Conservation (phyloP, 768 basidiomycete species). For the Clathrus columnatus region DNA sequence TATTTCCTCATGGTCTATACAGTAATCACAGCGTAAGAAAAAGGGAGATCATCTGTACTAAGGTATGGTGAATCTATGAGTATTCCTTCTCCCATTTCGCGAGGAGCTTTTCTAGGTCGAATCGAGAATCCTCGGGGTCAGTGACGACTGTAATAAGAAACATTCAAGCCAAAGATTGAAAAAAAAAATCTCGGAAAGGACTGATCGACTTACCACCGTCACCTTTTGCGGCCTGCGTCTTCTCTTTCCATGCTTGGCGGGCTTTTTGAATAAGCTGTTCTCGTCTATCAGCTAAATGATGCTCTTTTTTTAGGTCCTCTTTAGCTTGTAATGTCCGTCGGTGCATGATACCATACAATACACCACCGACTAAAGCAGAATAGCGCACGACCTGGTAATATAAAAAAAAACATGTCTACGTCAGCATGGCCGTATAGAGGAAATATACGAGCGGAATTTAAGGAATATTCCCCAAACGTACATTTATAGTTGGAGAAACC, state of each 20-base stretch:
- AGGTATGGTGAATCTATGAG: conserved; percentile 31
- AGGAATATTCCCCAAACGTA: conserved; percentile 30
- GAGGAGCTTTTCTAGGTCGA: conserved; percentile 90
- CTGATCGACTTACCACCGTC: conserved; percentile 42
- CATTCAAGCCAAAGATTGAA: not conserved
- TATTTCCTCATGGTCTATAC: not conserved
- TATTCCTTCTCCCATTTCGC: conserved; percentile 65
- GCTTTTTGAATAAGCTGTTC: conserved; percentile 77
- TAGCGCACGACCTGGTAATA: conserved; percentile 78
- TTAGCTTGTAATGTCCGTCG: conserved; percentile 79
- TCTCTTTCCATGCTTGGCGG: conserved; percentile 83
- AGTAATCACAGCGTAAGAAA: not conserved
- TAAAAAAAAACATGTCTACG: not conserved
- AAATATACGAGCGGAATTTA: not conserved
- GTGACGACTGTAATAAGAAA: conserved; percentile 56
- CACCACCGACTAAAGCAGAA: conserved; percentile 78
- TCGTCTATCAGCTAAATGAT: conserved; percentile 63
- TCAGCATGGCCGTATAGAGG: not conserved
- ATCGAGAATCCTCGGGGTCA: conserved; percentile 90
- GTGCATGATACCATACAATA: conserved; percentile 89
- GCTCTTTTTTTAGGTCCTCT: conserved; percentile 68
- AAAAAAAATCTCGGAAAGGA: not conserved
- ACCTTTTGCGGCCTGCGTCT: conserved; percentile 46
- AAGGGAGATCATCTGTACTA: not conserved
- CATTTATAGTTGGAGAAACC: conserved; percentile 71